Conservation (phyloP, 306 rosid genomes). For the Quercus aquifolioides region DNA sequence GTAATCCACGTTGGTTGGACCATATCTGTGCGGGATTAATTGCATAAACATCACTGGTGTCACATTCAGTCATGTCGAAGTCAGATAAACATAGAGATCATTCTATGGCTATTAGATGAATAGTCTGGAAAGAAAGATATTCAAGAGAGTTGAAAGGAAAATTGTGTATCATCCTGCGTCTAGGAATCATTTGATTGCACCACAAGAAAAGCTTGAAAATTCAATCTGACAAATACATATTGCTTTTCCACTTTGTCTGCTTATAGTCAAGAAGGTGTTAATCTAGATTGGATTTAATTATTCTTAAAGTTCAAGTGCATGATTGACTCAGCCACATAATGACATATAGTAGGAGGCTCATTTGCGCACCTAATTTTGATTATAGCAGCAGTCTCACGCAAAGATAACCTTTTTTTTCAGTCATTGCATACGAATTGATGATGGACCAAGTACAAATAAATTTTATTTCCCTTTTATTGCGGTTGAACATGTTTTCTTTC, state of each 20-base stretch:
- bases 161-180: background rate
- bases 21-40: background rate
- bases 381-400: background rate
- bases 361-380: background rate
- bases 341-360: background rate
- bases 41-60: background rate
- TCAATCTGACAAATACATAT: background rate
- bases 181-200: background rate
- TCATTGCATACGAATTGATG: background rate
- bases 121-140: background rate
- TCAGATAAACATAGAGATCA: background rate
- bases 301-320: background rate
- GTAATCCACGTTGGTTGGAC: constrained; percentile 3
- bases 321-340: background rate
- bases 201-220: background rate
- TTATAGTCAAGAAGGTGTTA: background rate
- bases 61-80: background rate
- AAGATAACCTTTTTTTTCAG: background rate
- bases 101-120: too few relatives aligned
- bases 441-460: background rate
- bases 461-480: too few relatives aligned
- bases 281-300: background rate
- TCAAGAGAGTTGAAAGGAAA: background rate
- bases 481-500: too few relatives aligned
- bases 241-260: background rate